Evolutionary conservation across 2,329 filamentous ascomycete genomes (phyloP).

Genomic region (Pestalotiopsis sp.): DNA sequence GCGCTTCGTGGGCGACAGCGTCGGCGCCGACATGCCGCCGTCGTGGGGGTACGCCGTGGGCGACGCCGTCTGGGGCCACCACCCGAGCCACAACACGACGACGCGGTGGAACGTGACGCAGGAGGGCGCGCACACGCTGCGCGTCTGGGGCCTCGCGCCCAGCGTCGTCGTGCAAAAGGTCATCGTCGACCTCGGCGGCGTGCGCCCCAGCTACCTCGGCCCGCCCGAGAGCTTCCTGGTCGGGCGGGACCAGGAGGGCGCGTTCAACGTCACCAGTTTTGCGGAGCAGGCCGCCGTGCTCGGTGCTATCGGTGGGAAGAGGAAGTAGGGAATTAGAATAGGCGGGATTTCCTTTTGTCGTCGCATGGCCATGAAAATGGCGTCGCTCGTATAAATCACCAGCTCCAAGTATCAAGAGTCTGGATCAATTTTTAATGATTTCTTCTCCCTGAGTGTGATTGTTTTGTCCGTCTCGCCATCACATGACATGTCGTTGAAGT

Average conservation of each 20-base stretch:
- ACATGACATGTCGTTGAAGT: not conserved
- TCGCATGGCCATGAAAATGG: not conserved
- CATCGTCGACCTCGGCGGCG: constrained; percentile 57
- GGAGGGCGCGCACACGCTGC: constrained; percentile 50
- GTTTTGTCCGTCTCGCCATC: not conserved
- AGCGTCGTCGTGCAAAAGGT: constrained; percentile 59
- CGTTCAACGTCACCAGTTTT: constrained; percentile 41
- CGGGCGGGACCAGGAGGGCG: constrained; percentile 40
- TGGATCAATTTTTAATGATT: no score
- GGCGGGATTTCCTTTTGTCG: not conserved
- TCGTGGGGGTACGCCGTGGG: constrained; percentile 47
- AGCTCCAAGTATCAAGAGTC: no score
- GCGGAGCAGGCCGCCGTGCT: constrained; percentile 19
- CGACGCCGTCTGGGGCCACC: constrained; percentile 49
- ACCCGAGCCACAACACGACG: constrained; percentile 44
- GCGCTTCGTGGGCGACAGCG: constrained; percentile 42
- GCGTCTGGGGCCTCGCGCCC: constrained; percentile 54
- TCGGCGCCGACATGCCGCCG: constrained; percentile 41
- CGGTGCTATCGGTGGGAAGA: not conserved
- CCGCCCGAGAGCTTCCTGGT: constrained; percentile 58
- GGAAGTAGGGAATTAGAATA: not conserved
- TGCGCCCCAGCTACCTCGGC: constrained; percentile 56
- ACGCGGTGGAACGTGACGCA: constrained; percentile 42
- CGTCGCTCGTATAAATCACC: not conserved
- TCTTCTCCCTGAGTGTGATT: no score